These are phyloP conservation scores for Hemileccinum rubropunctum DNA, from an alignment of 768 basidiomycete genomes.

Conservation along the genomic window DNA sequence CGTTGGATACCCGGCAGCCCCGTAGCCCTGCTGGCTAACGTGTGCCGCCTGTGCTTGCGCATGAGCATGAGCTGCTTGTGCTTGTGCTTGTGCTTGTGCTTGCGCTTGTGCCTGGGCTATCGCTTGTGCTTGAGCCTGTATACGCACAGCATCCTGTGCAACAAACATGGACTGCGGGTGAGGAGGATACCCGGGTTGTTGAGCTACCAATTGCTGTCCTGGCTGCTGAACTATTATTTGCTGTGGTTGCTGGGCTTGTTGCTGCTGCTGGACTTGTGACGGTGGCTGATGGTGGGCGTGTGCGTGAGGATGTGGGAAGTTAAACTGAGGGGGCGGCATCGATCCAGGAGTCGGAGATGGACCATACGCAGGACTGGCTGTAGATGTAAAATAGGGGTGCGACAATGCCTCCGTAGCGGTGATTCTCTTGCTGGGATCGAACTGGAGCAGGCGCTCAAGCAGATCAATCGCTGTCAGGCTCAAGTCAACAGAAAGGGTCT, in stretches of 20 bases:
- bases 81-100: constrained; percentile 41
- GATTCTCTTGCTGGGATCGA: constrained; percentile 90
- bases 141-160: constrained; percentile 32
- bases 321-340: constrained; percentile 67
- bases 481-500: constrained; percentile 2
- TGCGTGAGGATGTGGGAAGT: constrained; percentile 62
- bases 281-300: constrained; percentile 49
- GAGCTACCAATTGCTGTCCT: constrained; percentile 37
- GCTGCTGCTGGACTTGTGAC: constrained; percentile 41
- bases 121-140: constrained; percentile 43
- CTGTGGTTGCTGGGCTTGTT: constrained; percentile 40
- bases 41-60: constrained; percentile 35
- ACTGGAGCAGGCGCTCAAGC: constrained; percentile 91
- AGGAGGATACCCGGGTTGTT: constrained; percentile 30
- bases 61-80: constrained; percentile 42
- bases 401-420: constrained; percentile 88
- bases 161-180: constrained; percentile 34
- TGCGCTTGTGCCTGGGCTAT: constrained; percentile 43
- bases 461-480: constrained; percentile 72
- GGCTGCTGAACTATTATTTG: constrained; percentile 37
- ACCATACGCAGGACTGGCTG: constrained; percentile 34
- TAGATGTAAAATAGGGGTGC: constrained; percentile 86
- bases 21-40: constrained; percentile 29
- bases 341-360: constrained; percentile 44
- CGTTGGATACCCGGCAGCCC: constrained; percentile 24